A percentile compares a stretch with the other conserved stretches of the same genome.
Conservation (phyloP, 305 asterid genomes). For the Lippia alba region DNA sequence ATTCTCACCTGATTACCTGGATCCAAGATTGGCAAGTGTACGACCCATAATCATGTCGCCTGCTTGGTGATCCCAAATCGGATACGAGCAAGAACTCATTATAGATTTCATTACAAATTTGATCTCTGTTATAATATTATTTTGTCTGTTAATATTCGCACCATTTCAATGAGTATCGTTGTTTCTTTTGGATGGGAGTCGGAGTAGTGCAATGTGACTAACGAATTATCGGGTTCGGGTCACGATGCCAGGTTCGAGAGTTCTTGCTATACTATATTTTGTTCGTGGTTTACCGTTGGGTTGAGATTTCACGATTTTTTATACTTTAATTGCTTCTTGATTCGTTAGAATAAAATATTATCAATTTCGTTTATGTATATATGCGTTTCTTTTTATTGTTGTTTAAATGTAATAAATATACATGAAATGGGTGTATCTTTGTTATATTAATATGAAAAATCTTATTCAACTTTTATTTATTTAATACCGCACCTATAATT, state of each 20-base stretch:
- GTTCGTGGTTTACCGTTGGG: slow-evolving; percentile 35
- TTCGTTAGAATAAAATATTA: no score
- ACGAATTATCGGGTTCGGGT: slow-evolving; percentile 27
- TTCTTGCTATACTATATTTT: slow-evolving; percentile 39
- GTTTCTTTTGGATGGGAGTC: slow-evolving; percentile 1
- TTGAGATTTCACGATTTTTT: no score
- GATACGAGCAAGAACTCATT: slow-evolving; percentile 5
- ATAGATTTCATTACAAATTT: slow-evolving; percentile 8
- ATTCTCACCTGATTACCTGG: slow-evolving; percentile 34
- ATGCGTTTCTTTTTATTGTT: no score
- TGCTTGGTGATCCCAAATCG: not conserved
- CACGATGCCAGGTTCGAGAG: slow-evolving; percentile 18
- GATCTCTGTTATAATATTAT: slow-evolving; percentile 35
- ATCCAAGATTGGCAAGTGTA: not conserved
- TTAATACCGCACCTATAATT: no score
- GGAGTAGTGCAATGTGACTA: not conserved
- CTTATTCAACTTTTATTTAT: no score
- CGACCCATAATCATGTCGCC: slow-evolving; percentile 30
- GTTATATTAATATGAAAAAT: no score
- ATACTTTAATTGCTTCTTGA: no score
- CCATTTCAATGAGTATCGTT: slow-evolving; percentile 39
- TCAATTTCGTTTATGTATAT: no score
- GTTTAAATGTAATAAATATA: no score
- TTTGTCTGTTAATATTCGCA: slow-evolving; percentile 41
- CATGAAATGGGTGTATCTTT: no score